Evolutionary conservation across 192 early-diverging fungal species (phyloP).

Genomic region (Coemansia sp.): DNA sequence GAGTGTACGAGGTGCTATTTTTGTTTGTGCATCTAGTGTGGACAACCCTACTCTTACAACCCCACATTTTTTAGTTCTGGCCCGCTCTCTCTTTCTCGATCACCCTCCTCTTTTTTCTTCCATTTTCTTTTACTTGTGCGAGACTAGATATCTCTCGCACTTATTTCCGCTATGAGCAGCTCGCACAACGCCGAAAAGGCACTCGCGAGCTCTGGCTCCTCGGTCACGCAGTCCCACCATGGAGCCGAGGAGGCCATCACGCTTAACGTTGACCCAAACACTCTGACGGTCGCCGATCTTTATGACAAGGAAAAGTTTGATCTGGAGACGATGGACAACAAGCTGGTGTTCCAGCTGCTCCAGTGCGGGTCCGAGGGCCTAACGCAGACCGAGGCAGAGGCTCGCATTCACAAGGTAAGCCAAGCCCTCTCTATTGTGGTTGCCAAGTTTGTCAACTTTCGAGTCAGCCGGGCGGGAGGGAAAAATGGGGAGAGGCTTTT

Average conservation of each 20-base stretch:
- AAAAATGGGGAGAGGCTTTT: not conserved
- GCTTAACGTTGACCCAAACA: slow-evolving; percentile 58
- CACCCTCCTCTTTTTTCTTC: slow-evolving; percentile 4
- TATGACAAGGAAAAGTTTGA: slow-evolving; percentile 82
- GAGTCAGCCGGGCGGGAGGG: not conserved
- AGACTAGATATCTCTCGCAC: not conserved
- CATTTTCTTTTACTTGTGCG: slow-evolving; percentile 7
- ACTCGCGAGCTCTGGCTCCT: slow-evolving; percentile 18
- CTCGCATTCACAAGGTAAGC: slow-evolving; percentile 60
- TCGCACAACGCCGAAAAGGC: slow-evolving; percentile 35
- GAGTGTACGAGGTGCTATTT: not conserved
- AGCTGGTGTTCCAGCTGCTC: slow-evolving; percentile 65
- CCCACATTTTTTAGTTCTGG: not conserved
- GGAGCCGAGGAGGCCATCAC: slow-evolving; percentile 35
- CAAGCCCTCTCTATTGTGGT: too few species aligned
- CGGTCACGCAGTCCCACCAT: not conserved
- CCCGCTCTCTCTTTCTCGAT: not conserved
- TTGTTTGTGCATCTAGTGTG: not conserved
- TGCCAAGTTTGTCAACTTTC: slow-evolving; percentile 1
- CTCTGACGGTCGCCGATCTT: slow-evolving; percentile 67
- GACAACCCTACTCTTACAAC: not conserved
- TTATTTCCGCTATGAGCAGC: slow-evolving; percentile 18
- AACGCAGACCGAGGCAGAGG: slow-evolving; percentile 59
- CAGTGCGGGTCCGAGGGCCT: slow-evolving; percentile 64
- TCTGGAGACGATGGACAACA: slow-evolving; percentile 73